phyloP scores from a whole-genome alignment of 345 rosid genomes.

The Psidium friedrichsthalianum region DNA sequence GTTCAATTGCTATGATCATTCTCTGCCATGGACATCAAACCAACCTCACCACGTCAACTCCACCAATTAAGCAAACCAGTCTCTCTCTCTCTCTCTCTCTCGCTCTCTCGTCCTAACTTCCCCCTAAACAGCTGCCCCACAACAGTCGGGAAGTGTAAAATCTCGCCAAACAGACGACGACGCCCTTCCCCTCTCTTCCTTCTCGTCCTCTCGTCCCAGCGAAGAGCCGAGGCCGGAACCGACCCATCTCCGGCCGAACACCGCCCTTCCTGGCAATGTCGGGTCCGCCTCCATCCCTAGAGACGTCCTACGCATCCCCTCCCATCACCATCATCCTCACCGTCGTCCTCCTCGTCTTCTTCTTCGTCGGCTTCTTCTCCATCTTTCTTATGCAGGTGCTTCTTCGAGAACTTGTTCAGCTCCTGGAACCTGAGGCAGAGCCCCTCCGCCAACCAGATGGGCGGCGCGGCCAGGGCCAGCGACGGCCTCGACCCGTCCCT shows the following conservation, averaged over 20 bases:
- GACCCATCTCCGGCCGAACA: conserved; percentile 35
- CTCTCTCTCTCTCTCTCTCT: conserved; percentile 3
- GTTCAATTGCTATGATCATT: conserved; percentile 19
- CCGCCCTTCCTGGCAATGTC: conserved; percentile 25
- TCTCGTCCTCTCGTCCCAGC: conserved; percentile 15
- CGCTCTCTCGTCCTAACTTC: neutral
- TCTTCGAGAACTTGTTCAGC: conserved; percentile 27
- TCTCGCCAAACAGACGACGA: too few relatives aligned
- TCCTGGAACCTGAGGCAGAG: conserved; percentile 29
- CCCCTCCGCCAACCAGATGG: neutral
- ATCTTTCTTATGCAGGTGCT: conserved; percentile 55
- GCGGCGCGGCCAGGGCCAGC: neutral
- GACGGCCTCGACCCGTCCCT: conserved; percentile 55
- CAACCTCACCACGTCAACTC: conserved; percentile 15
- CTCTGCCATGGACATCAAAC: conserved; percentile 14
- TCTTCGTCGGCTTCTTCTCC: conserved; percentile 57
- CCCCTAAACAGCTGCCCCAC: neutral
- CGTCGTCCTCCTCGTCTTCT: conserved; percentile 41
- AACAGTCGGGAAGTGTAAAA: neutral
- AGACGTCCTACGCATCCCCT: conserved; percentile 14
- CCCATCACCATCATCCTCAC: conserved; percentile 42
- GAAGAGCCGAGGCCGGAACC: conserved; percentile 35
- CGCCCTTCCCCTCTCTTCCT: neutral
- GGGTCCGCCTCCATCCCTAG: neutral
- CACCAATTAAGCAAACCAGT: conserved; percentile 17